Base-by-base conservation (phyloP, 2,329 filamentous ascomycete genomes). In the Fusarium sp. region DNA sequence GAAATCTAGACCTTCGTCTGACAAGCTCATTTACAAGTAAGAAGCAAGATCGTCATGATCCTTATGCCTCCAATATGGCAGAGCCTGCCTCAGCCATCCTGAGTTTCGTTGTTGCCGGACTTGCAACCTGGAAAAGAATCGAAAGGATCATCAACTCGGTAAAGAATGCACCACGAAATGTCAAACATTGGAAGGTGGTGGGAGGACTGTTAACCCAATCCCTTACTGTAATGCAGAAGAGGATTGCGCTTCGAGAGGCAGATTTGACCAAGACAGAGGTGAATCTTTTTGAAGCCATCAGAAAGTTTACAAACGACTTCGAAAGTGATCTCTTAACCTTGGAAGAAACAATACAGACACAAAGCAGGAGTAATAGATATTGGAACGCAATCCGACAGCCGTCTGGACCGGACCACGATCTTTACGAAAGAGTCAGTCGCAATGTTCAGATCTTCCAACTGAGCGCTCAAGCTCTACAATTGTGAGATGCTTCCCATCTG, bases 381-480 rank as follows among this genome's bases (percentile, higher is more conserved):
- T 54, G 42, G 48, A 12, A 18, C 7, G 37, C 32, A 16, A 21
- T 66, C 5, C 49, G 30, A 23, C 13, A 34, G 11, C 27, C 27
- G 27, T 12, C 27, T 6, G 27, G 27, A 28, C 27, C 11, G 27
- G 27, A 66, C 41, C 40, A n/a, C 7, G 47, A 59, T 8, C 21
- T 66, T 27, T 30, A 55, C 20, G 48, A 43, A 9, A 48, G 63
- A 16, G 28, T 66, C 5, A 59, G 55, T 34, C 61, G 63, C 12
- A 65, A 66, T 18, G 48, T 59, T 11, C 54, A 66, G 14, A 46
- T 66, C 3, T 59, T 66, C 11, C 63, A 66, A n/a, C 11, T 60
- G 7, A 59, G 47, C 30, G 63, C 60, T 12, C 37, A 27, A 12
- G 54, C 20, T 3, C 12, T 66, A 13, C 34, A 43, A 4, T 25